Conservation (phyloP, 2,329 filamentous ascomycete species). For the Alternaria sp. region DNA sequence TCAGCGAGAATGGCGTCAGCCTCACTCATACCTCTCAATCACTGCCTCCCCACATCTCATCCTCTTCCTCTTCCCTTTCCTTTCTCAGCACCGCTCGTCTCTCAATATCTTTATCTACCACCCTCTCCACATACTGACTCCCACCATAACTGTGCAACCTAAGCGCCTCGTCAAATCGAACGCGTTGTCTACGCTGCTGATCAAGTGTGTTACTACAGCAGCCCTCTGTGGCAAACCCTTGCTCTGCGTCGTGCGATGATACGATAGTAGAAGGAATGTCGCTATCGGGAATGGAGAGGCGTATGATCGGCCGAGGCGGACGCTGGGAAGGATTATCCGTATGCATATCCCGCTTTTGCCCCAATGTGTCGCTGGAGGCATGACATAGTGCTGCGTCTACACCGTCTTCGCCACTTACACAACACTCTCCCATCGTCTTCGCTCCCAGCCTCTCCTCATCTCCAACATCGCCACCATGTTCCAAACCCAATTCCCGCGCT, state of each 20-base stretch:
- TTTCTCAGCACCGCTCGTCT: not conserved
- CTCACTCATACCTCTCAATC: not conserved
- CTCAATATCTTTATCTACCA: not conserved
- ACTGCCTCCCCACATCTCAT: fast-evolving
- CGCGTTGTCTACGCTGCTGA: not conserved
- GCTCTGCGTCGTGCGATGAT: not conserved
- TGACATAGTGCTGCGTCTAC: too few species aligned
- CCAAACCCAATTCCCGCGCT: not conserved
- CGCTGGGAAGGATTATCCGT: too few species aligned
- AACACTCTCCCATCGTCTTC: too few species aligned
- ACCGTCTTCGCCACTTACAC: too few species aligned
- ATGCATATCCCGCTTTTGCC: too few species aligned
- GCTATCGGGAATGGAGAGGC: not conserved
- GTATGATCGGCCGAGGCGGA: too few species aligned
- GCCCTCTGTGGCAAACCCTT: fast-evolving
- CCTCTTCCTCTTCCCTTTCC: not conserved
- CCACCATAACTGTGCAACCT: not conserved
- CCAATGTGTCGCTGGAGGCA: too few species aligned
- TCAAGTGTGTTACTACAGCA: fast-evolving
- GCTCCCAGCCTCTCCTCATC: too few species aligned
- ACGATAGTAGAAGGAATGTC: not conserved
- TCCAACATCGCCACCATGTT: too few species aligned
- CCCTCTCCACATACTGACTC: not conserved
- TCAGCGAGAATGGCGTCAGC: too few species aligned
- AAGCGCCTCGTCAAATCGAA: not conserved